Base-by-base conservation (phyloP, 345 rosid species). In the Ailanthus altissimus region DNA sequence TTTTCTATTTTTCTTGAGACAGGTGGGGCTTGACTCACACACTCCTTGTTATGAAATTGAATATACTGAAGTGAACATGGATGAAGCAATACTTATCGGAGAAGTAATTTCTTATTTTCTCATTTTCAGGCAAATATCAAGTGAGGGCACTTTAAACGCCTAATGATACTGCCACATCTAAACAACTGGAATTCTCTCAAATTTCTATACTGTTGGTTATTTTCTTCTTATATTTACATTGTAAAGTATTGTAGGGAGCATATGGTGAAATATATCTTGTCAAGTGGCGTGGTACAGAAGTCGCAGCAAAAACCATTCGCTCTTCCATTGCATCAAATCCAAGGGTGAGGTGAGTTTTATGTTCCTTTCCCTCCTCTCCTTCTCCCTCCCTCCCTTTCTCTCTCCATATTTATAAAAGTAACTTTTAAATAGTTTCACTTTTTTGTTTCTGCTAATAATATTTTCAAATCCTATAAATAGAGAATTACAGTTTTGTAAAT, bases 251-350 rank as follows among this genome's bases (percentile, higher is more conserved):
- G 49, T 84, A 88, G 91, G 94, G 91, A 76, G 80, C 90, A 46
- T 90, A 78, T 70, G 90, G 93, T 67, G 93, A 88, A 81, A 81
- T 90, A 73, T 90, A 88, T 78, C 68, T 83, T 38, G 94, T 88
- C 61, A 90, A 84, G 75, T 90, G 94, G 90, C 88, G 89, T 20
- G 93, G 90, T 72, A 90, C 91, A 59, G 89, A 85, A 77, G 83
- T 90, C 67, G 91, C 91, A 6, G 91, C 91, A 73, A 90, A 90
- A 80, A 88, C 90, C n/a, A 90, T 88, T 23, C 88, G 88, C 40
- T 88, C 91, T 43, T 85, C 90, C 78, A 88, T 90, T 66, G 90
- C 93, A 51, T 85, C 91, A 80, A 86, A 85, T 81, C 85, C 86
- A 18, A 85, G 75, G 65, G 93, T 88, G 81, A 90, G 77, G 93